Evolutionary conservation across 805 yeast genomes (phyloP), one percentile per base, ranked within the genome.

Genomic region (Cyberlindnera suaveolens): DNA sequence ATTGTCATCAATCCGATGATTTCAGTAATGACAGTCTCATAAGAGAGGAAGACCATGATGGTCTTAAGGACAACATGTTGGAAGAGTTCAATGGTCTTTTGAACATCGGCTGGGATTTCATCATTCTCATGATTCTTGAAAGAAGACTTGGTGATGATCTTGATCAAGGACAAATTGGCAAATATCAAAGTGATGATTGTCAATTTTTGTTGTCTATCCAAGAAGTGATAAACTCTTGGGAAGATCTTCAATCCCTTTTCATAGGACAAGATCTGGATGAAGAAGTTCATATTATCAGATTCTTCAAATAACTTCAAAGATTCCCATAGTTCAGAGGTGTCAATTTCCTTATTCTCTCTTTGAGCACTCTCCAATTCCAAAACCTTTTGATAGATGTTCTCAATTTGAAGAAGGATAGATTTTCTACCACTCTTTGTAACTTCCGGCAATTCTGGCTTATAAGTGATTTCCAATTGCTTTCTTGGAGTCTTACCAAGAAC

Each of bases 211-310:
- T 84, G 87, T 52, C 82, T 74, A 34, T 77, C 68, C 57, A 91
- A 71, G 62, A 89, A 86, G 58, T 87, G 85, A 71, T 88, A 88
- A 46, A 87, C 74, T 65, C 99, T 80, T 40, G 93, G 89, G 68
- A 91, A 80, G 31, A 88, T 75, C 63, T 88, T 90, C 70, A 88
- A 80, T 44, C 95, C 93, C 66, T 91, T 91, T 55, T 86, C 86
- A 59, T 82, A 85, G 23, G 85, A 78, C 51, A 91, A 72, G 60
- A 87, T 79, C 51, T 89, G 87, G 41, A 89, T 77, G 57, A 90
- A 90, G 32, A 95, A 93, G 58, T 42, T 81, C 77, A 45, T 51
- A 51, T 39, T 58, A 46, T 54, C 39, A 68, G 75, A 65, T 43
- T 76, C 78, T 49, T 84, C 90, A 50, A 79, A 78, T 40, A 89